These are phyloP conservation scores for Candida anutae DNA, from an alignment of 1,139 yeast species.

Conservation along the genomic window DNA sequence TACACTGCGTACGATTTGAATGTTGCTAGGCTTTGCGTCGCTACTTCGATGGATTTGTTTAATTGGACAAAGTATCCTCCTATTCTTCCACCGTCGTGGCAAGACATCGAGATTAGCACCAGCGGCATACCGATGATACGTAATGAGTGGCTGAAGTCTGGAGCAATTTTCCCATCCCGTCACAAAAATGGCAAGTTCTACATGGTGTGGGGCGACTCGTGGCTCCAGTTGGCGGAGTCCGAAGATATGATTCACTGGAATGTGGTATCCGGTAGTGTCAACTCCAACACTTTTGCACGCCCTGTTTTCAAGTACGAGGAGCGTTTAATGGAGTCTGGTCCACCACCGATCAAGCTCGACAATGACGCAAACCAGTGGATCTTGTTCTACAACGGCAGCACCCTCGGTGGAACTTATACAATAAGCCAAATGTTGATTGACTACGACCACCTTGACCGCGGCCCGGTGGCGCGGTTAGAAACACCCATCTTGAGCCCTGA, in stretches of 20 bases:
- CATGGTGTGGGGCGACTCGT: constrained; percentile 41
- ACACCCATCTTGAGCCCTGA: constrained; percentile 31
- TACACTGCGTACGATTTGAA: constrained; percentile 35
- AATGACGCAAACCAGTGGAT: constrained; percentile 28
- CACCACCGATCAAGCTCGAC: constrained; percentile 34
- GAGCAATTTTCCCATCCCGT: constrained; percentile 33
- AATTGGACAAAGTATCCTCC: constrained; percentile 36
- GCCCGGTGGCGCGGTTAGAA: constrained; percentile 35
- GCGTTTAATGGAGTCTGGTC: constrained; percentile 36
- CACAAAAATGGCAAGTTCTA: constrained; percentile 28
- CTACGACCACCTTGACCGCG: constrained; percentile 26
- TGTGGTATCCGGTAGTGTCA: no score
- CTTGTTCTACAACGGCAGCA: constrained; percentile 34
- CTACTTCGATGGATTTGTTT: constrained; percentile 31
- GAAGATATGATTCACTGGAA: constrained; percentile 30
- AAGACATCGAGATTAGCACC: constrained; percentile 22
- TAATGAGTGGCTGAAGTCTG: constrained; percentile 37
- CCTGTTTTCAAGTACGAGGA: constrained; percentile 27
- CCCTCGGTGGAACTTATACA: constrained; percentile 33
- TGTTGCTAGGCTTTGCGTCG: constrained; percentile 35
- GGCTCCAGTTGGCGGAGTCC: constrained; percentile 31
- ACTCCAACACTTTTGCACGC: constrained; percentile 19
- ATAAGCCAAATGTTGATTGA: constrained; percentile 38
- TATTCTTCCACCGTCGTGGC: constrained; percentile 25
- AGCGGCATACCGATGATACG: constrained; percentile 20